These are phyloP conservation scores for Trichocladium uniseriatum DNA, from an alignment of 495 filamentous ascomycete species.

Conservation along the genomic window DNA sequence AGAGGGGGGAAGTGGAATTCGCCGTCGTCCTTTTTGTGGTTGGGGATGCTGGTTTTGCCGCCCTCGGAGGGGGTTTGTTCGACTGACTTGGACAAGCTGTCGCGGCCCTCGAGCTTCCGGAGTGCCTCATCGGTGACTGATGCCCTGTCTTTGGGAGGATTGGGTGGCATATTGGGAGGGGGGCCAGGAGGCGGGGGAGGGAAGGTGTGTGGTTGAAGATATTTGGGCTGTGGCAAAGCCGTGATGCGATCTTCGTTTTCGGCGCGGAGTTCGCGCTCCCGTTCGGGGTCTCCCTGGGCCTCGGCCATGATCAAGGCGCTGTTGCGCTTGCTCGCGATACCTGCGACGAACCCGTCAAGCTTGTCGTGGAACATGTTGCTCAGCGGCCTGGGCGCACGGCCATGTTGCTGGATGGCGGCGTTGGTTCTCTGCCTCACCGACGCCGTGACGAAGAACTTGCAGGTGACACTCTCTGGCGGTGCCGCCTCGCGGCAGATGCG, in stretches of 20 bases:
- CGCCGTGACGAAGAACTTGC: slow-evolving; percentile 87
- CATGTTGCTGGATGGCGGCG: slow-evolving; percentile 23
- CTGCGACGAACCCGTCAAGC: slow-evolving; percentile 71
- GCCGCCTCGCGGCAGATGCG: slow-evolving; percentile 79
- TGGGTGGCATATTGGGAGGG: slow-evolving; percentile 23
- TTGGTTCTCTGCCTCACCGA: slow-evolving; percentile 45
- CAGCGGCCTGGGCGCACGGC: slow-evolving; percentile 48
- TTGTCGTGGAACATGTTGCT: slow-evolving; percentile 70
- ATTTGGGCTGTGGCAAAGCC: slow-evolving; percentile 58
- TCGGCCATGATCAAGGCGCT: slow-evolving; percentile 71
- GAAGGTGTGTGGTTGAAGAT: slow-evolving; percentile 42
- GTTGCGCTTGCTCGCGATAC: slow-evolving; percentile 72
- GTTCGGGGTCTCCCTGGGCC: slow-evolving; percentile 67
- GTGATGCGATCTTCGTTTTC: slow-evolving; percentile 82
- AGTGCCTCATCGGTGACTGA: slow-evolving; percentile 35
- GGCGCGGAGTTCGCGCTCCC: slow-evolving; percentile 67
- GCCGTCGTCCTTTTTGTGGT: slow-evolving; percentile 26
- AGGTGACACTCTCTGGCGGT: slow-evolving; percentile 73
- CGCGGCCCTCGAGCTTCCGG: slow-evolving; percentile 35
- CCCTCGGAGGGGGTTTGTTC: neutral
- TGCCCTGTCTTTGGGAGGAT: slow-evolving; percentile 14
- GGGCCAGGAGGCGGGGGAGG: slow-evolving; percentile 37
- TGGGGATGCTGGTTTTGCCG: neutral
- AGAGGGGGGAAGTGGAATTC: slow-evolving; percentile 49
- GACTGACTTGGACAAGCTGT: slow-evolving; percentile 11